Conservation (phyloP, 2,329 filamentous ascomycete genomes). For the Hortaea werneckii region DNA sequence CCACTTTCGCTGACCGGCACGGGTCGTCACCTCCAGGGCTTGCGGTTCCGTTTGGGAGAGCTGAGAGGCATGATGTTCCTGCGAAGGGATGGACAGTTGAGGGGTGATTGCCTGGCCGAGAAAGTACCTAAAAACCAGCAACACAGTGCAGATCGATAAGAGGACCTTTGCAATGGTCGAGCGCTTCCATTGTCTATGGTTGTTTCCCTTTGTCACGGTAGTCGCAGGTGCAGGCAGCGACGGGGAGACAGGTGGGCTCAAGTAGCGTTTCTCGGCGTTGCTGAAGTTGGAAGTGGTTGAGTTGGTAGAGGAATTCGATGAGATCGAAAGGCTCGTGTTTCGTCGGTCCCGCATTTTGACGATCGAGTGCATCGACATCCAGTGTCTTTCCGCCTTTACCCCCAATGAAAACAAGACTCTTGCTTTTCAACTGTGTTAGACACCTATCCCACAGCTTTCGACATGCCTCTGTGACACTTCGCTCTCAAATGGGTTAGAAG, state of each 20-base stretch:
- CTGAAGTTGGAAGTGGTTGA: conserved; percentile 60
- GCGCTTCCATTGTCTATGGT: conserved; percentile 6
- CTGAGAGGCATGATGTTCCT: conserved; percentile 51
- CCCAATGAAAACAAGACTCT: too few relatives aligned
- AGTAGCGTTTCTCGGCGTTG: conserved; percentile 47
- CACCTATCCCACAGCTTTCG: too few relatives aligned
- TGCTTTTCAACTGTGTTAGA: too few relatives aligned
- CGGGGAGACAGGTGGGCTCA: conserved; percentile 13
- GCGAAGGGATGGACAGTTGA: too few relatives aligned
- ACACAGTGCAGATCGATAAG: conserved; percentile 6
- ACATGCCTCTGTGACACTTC: too few relatives aligned
- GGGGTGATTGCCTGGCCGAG: conserved; percentile 1
- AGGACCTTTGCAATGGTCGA: conserved; percentile 8
- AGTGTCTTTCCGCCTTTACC: too few relatives aligned
- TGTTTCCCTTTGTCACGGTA: conserved; percentile 11
- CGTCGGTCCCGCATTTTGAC: conserved; percentile 35
- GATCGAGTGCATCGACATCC: conserved; percentile 1
- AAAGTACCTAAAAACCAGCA: conserved; percentile 11
- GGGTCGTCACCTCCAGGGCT: conserved; percentile 59
- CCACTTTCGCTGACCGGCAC: conserved; percentile 58
- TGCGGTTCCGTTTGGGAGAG: conserved; percentile 38
- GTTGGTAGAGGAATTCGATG: conserved; percentile 54
- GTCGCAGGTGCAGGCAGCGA: conserved; percentile 10
- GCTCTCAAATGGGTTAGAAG: too few relatives aligned
- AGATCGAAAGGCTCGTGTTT: conserved; percentile 38